phyloP scores from a whole-genome alignment of 306 rosid species.

The Canavalia ensiformis region DNA sequence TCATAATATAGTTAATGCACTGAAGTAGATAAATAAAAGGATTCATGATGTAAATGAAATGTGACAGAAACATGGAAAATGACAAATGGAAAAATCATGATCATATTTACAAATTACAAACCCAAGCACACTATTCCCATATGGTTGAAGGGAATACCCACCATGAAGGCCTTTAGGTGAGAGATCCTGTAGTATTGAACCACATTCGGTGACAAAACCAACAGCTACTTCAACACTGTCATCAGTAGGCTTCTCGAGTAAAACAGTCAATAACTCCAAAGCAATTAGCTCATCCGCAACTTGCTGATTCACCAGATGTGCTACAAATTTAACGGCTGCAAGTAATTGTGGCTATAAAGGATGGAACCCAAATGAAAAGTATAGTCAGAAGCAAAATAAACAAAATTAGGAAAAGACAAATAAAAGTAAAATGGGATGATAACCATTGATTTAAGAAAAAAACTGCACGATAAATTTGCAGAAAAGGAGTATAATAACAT shows the following conservation, averaged over 20 bases:
- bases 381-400: conserved; percentile 17
- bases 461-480: not conserved
- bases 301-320: conserved; percentile 94
- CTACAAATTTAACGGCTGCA: conserved; percentile 95
- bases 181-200: conserved; percentile 87
- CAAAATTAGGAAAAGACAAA: not conserved
- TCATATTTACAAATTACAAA: conserved; percentile 16
- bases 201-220: conserved; percentile 93
- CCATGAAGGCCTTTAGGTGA: conserved; percentile 96
- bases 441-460: not conserved
- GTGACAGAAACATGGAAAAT: not conserved
- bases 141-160: conserved; percentile 56
- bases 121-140: conserved; percentile 12
- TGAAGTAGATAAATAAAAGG: not conserved
- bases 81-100: not conserved
- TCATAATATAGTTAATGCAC: not conserved
- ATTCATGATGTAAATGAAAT: not conserved
- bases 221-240: conserved; percentile 99
- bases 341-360: conserved; percentile 82
- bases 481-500: not conserved
- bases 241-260: conserved; percentile 90
- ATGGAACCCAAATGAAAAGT: conserved; percentile 35
- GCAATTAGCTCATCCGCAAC: conserved; percentile 95
- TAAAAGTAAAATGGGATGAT: conserved; percentile 7
- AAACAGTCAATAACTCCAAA: conserved; percentile 85